Evolutionary conservation across 2,329 filamentous ascomycete genomes (phyloP).

Genomic region (Alternaria brassicicola): DNA sequence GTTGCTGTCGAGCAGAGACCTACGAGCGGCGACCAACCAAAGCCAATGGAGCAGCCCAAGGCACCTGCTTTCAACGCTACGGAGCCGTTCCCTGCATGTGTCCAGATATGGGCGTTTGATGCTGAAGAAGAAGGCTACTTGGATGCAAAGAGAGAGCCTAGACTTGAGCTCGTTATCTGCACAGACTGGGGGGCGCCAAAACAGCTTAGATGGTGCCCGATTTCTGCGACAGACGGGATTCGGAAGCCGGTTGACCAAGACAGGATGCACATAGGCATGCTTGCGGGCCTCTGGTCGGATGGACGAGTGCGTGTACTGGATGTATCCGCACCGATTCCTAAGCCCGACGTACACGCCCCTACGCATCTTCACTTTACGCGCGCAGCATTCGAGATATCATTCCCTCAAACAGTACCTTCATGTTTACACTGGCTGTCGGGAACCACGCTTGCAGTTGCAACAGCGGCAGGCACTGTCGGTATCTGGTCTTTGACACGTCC

Average conservation of each 20-base stretch:
- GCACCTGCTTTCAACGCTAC: slow-evolving; percentile 60
- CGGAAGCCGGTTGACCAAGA: slow-evolving; percentile 39
- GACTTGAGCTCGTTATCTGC: slow-evolving; percentile 59
- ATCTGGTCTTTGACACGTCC: slow-evolving; percentile 58
- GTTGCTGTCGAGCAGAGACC: slow-evolving; percentile 49
- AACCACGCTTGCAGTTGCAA: slow-evolving; percentile 61
- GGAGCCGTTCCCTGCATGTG: slow-evolving; percentile 54
- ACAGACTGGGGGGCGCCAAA: slow-evolving; percentile 63
- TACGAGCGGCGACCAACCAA: slow-evolving; percentile 21
- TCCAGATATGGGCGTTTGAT: slow-evolving; percentile 66
- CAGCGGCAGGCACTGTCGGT: slow-evolving; percentile 62
- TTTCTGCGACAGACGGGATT: slow-evolving; percentile 36
- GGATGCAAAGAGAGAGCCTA: slow-evolving; percentile 53
- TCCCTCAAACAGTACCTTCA: slow-evolving; percentile 61
- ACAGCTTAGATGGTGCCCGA: slow-evolving; percentile 63
- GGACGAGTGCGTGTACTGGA: slow-evolving; percentile 62
- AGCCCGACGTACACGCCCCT: slow-evolving; percentile 7
- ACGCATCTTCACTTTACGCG: slow-evolving; percentile 52
- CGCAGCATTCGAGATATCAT: slow-evolving; percentile 58
- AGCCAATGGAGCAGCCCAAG: slow-evolving; percentile 39
- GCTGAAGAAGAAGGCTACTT: slow-evolving; percentile 49
- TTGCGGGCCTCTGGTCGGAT: slow-evolving; percentile 65
- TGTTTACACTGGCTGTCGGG: slow-evolving; percentile 63
- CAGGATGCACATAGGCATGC: slow-evolving; percentile 54
- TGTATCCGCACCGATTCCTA: slow-evolving; percentile 40